Evolutionary conservation across 352 stramenopile genomes (phyloP), one percentile per base, ranked within the genome.

Genomic region (Globisporangium ultimum): DNA sequence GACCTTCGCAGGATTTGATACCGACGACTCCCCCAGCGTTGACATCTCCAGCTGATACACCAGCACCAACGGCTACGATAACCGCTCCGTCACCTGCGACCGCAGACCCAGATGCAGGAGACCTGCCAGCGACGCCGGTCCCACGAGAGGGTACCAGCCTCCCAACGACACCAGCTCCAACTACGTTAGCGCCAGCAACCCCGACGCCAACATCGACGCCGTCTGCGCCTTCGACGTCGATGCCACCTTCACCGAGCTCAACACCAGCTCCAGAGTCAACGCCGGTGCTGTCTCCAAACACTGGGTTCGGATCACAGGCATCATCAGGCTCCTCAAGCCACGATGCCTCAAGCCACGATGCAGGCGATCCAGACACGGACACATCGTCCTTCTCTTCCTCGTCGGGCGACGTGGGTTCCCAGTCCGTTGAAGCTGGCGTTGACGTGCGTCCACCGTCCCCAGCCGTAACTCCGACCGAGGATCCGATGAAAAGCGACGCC

Each of bases 301-400:
- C 53, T 17, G 55, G 47, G 17, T 55, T 47, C 9, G 55, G 55
- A 24, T 61, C 55, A 13, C 46, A 55, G 4, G 28, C 28, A 28
- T 55, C 54, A 10, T 61, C 56, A n/a, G 55, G 46, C 4, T 61
- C 55, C 32, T 55, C 55, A 18, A 12, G 32, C 6, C 15, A 10
- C 15, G 55, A 61, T 21, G 46, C n/a, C 32, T 55, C 55, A 18
- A 12, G 32, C 6, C 15, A 10, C 15, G 55, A 61, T 21, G 46
- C n/a, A 21, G 40, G 22, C 28, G 21, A n/a, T 13, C 18, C 9
- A 20, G 51, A n/a, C 18, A 17, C 14, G 0, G 40, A 58, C 41
- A 32, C 43, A 13, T 12, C 22, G 17, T 32, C 38, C 8, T 22
- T 36, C 34, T 38, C 52, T 7, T 41, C 40, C 1, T 22, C 46